phyloP scores from a whole-genome alignment of 805 yeast species.

The Wickerhamiella shivajii region DNA sequence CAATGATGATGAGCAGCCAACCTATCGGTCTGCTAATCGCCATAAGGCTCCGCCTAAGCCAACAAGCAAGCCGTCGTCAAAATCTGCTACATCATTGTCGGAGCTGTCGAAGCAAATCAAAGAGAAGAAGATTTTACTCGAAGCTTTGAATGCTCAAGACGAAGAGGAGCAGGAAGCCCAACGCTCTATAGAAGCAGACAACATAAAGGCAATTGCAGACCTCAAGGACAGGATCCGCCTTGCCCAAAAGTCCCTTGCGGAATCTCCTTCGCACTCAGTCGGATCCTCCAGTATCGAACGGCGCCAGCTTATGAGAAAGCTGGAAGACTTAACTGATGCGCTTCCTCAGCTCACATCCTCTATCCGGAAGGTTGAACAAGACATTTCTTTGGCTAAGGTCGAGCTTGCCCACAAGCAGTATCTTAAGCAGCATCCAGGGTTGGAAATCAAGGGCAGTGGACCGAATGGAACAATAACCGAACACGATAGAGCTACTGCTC shows the following conservation, averaged over 20 bases:
- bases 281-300: conserved; percentile 27
- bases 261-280: conserved; percentile 12
- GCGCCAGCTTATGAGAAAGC: conserved; percentile 38
- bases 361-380: conserved; percentile 49
- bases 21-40: conserved; percentile 48
- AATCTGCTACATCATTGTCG: conserved; percentile 10
- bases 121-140: conserved; percentile 57
- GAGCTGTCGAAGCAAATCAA: conserved; percentile 48
- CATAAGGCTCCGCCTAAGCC: conserved; percentile 29
- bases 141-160: conserved; percentile 55
- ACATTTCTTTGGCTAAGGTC: conserved; percentile 51
- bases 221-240: conserved; percentile 45
- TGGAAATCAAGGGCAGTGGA: conserved; percentile 68
- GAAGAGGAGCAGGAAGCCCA: conserved; percentile 27
- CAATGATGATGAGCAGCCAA: conserved; percentile 49
- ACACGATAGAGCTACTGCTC: conserved; percentile 64
- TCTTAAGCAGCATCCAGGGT: conserved; percentile 50
- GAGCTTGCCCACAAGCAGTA: conserved; percentile 44
- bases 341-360: conserved; percentile 57
- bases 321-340: conserved; percentile 49
- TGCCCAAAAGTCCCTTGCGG: conserved; percentile 28
- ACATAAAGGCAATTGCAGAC: conserved; percentile 43
- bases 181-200: conserved; percentile 25
- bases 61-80: conserved; percentile 1
- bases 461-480: conserved; percentile 79